These are phyloP conservation scores for Trichosporon sp. DNA, from an alignment of 1,284 basidiomycete species.

Conservation along the genomic window DNA sequence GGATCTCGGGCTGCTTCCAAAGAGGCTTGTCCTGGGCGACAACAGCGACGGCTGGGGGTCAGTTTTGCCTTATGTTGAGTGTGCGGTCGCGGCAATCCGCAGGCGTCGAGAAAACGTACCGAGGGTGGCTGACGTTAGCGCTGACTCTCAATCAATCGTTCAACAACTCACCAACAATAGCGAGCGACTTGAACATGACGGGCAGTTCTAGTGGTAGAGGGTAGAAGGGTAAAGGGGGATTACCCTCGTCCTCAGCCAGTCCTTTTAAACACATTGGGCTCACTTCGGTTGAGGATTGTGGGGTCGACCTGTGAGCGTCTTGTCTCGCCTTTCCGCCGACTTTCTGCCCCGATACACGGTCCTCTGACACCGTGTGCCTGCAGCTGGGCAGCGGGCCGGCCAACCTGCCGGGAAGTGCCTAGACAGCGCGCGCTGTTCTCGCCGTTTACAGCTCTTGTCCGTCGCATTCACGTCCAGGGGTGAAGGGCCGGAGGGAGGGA, in stretches of 20 bases:
- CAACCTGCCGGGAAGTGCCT: not conserved
- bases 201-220: not conserved
- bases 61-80: not conserved
- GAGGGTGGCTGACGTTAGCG: slow-evolving; percentile 9
- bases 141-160: not conserved
- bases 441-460: not conserved
- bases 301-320: too few species aligned
- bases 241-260: not conserved
- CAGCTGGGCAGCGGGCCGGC: not conserved
- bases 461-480: not conserved
- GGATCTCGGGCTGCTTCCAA: slow-evolving; percentile 11
- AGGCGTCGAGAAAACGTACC: not conserved
- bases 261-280: not conserved
- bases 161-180: not conserved
- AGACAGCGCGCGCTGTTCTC: not conserved
- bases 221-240: not conserved
- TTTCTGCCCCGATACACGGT: too few species aligned
- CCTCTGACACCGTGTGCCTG: too few species aligned
- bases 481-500: not conserved
- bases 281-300: too few species aligned
- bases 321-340: too few species aligned
- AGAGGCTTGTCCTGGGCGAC: slow-evolving; percentile 10
- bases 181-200: slow-evolving; percentile 1
- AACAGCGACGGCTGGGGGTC: slow-evolving; percentile 2
- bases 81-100: too few species aligned